These are phyloP conservation scores for Ehretia macrophylla DNA, from an alignment of 257 asterid species.

Conservation along the genomic window DNA sequence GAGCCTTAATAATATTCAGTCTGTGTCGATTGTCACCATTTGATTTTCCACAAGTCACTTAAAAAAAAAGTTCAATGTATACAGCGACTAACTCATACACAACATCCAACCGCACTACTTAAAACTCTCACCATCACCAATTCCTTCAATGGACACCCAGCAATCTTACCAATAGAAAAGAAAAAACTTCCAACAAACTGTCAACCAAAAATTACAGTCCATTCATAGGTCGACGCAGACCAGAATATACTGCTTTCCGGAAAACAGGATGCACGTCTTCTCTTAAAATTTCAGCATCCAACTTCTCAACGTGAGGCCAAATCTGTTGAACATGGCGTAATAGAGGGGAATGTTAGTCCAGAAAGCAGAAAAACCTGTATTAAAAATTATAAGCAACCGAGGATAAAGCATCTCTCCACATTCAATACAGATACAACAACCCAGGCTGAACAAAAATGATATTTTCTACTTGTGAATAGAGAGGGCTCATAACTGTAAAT, in stretches of 20 bases:
- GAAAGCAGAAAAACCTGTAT: neutral
- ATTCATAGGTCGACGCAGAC: conserved; percentile 54
- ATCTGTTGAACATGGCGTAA: conserved; percentile 40
- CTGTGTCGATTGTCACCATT: too few relatives aligned
- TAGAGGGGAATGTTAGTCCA: neutral
- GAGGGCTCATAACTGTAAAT: too few relatives aligned
- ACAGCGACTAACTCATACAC: neutral
- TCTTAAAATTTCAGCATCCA: conserved; percentile 71
- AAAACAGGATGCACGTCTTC: conserved; percentile 76
- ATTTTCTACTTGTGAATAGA: too few relatives aligned
- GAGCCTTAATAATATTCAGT: too few relatives aligned
- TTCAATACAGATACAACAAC: too few relatives aligned
- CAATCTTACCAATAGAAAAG: neutral
- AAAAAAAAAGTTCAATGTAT: neutral
- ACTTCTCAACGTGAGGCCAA: conserved; percentile 72
- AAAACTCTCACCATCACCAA: neutral
- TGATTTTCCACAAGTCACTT: too few relatives aligned
- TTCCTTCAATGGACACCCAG: neutral
- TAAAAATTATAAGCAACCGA: neutral
- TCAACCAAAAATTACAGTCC: conserved; percentile 9
- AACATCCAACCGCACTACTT: neutral
- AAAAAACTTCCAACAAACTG: too few relatives aligned
- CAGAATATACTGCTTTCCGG: conserved; percentile 66
- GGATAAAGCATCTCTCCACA: too few relatives aligned
- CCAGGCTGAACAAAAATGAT: too few relatives aligned